phyloP scores from a whole-genome alignment of 176 grass and related monocot species.

The Carex littledalei region DNA sequence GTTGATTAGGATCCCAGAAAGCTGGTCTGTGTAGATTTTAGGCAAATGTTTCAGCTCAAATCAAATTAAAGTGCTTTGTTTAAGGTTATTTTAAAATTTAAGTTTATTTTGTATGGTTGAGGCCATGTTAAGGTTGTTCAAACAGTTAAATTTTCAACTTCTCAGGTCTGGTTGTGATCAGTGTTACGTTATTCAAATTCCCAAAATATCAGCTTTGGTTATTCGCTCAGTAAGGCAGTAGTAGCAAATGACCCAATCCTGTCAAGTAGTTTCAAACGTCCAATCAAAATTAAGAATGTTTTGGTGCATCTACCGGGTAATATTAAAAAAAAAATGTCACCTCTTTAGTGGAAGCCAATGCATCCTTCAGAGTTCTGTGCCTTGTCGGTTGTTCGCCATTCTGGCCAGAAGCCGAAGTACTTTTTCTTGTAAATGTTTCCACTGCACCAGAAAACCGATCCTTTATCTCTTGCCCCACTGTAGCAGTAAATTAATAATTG shows the following conservation, averaged over 20 bases:
- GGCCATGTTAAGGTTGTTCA: background rate
- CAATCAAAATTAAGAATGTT: background rate
- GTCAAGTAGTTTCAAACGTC: background rate
- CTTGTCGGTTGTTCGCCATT: slow-evolving; percentile 48
- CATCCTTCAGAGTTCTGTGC: slow-evolving; percentile 66
- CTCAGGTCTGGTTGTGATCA: background rate
- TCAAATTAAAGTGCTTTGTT: background rate
- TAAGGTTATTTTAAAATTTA: background rate
- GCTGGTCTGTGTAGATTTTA: background rate
- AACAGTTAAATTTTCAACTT: background rate
- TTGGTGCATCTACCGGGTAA: background rate
- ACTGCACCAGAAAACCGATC: slow-evolving; percentile 89
- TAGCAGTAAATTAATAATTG: background rate
- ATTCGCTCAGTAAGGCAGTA: background rate
- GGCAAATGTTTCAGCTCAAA: background rate
- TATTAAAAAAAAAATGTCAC: slow-evolving; percentile 18
- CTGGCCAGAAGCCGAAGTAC: slow-evolving; percentile 38
- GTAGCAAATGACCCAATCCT: background rate
- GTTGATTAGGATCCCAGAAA: background rate
- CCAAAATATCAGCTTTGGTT: background rate
- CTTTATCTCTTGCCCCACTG: slow-evolving; percentile 88
- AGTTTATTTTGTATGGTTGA: background rate
- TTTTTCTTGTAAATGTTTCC: slow-evolving; percentile 87
- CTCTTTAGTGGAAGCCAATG: slow-evolving; percentile 54
- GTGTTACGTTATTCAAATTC: background rate